phyloP scores from a whole-genome alignment of 73 alveolate species.

The Uronychia binucleata region DNA sequence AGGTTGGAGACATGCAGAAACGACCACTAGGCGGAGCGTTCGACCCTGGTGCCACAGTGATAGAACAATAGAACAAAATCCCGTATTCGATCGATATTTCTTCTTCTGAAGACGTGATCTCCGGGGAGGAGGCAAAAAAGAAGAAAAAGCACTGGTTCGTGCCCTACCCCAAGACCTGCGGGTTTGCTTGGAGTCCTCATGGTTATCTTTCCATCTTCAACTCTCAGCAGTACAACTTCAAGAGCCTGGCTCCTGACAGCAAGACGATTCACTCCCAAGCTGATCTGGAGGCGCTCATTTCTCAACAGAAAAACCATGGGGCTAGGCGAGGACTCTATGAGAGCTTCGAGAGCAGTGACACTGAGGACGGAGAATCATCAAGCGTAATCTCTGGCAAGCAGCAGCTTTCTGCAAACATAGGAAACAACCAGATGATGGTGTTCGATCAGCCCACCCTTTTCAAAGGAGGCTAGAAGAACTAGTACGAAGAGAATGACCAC shows the following conservation, averaged over 20 bases:
- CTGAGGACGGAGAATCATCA: conserved; percentile 5
- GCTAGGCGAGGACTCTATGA: not conserved
- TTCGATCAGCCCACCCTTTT: not conserved
- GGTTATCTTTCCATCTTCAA: conserved; percentile 14
- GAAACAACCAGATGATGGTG: not conserved
- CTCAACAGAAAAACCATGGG: not conserved
- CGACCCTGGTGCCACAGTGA: no score
- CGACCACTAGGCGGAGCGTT: no score
- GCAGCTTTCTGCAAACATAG: not conserved
- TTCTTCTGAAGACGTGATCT: not conserved
- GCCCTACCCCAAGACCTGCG: conserved; percentile 36
- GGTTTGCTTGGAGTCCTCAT: conserved; percentile 36
- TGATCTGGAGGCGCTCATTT: not conserved
- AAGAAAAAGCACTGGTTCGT: conserved; percentile 11
- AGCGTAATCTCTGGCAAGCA: conserved; percentile 19
- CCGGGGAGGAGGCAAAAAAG: not conserved
- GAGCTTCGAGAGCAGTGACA: not conserved
- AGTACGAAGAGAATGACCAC: not conserved
- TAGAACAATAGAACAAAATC: no score
- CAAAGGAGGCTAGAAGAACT: not conserved
- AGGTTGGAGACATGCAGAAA: not conserved
- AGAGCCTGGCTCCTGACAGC: conserved; percentile 2
- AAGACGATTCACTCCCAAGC: not conserved
- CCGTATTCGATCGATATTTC: no score
- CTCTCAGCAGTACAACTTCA: conserved; percentile 21